Evolutionary conservation across 805 yeast species (phyloP).

Genomic region (Ogataea haglerorum): DNA sequence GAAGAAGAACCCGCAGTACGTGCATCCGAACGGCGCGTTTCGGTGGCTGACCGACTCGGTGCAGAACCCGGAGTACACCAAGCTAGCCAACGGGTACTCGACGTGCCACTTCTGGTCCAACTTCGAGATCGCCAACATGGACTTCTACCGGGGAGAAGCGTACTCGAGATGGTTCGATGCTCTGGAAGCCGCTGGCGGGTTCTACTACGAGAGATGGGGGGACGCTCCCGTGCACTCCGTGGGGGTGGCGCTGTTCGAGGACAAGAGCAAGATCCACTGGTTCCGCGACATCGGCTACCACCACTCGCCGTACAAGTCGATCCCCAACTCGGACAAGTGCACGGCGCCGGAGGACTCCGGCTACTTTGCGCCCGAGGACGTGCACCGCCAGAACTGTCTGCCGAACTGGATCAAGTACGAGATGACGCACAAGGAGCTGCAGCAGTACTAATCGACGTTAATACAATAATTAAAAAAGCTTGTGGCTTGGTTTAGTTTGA

Average conservation of each 20-base stretch:
- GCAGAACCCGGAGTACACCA: constrained; percentile 45
- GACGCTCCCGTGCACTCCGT: constrained; percentile 88
- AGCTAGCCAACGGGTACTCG: constrained; percentile 44
- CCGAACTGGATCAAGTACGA: constrained; percentile 37
- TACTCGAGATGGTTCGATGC: constrained; percentile 64
- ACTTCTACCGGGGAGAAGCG: constrained; percentile 69
- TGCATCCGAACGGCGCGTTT: constrained; percentile 55
- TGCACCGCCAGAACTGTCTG: constrained; percentile 33
- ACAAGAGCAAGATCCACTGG: constrained; percentile 73
- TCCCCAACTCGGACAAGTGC: constrained; percentile 66
- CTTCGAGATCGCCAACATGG: constrained; percentile 83
- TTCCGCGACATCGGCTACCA: constrained; percentile 79
- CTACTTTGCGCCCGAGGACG: constrained; percentile 34
- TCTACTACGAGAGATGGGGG: constrained; percentile 90
- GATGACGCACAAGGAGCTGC: constrained; percentile 34
- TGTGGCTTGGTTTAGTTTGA: background rate
- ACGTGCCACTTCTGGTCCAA: constrained; percentile 87
- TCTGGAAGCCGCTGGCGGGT: constrained; percentile 73
- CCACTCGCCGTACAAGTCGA: constrained; percentile 72
- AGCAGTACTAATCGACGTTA: constrained; percentile 23
- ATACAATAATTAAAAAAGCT: background rate
- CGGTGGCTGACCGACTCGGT: constrained; percentile 51
- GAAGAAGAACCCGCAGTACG: constrained; percentile 54
- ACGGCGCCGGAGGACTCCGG: constrained; percentile 32
- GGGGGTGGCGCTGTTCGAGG: constrained; percentile 71